A percentile compares a stretch with the other conserved stretches of the same genome.
Conservation (phyloP, 768 basidiomycete genomes). For the Suillus weaverae region DNA sequence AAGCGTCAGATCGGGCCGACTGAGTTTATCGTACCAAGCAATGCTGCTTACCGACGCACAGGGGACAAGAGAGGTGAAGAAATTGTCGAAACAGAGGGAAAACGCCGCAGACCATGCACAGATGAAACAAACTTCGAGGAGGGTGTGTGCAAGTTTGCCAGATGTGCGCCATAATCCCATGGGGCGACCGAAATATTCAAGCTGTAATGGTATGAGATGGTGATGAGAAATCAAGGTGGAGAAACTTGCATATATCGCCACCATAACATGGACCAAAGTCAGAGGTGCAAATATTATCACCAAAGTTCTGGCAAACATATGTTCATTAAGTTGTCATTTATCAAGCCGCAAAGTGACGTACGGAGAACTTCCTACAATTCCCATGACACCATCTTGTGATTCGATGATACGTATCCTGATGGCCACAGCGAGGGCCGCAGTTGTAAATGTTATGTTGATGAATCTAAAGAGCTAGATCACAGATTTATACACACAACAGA, state of each 20-base stretch:
- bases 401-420: slow-evolving; percentile 71
- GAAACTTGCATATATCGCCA: slow-evolving; percentile 75
- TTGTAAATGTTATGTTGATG: slow-evolving; percentile 81
- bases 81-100: slow-evolving; percentile 88
- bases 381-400: slow-evolving; percentile 48
- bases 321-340: not conserved
- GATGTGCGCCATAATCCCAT: slow-evolving; percentile 92
- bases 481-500: slow-evolving; percentile 12
- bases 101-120: slow-evolving; percentile 93
- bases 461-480: slow-evolving; percentile 72
- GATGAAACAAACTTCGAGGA: slow-evolving; percentile 86
- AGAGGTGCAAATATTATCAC: slow-evolving; percentile 85
- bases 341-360: slow-evolving; percentile 35
- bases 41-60: slow-evolving; percentile 62
- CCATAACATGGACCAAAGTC: slow-evolving; percentile 82
- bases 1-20: slow-evolving; percentile 36
- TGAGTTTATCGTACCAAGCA: slow-evolving; percentile 74
- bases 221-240: slow-evolving; percentile 9
- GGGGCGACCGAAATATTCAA: slow-evolving; percentile 92
- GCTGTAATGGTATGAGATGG: slow-evolving; percentile 42
- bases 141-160: slow-evolving; percentile 81
- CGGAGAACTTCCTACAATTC: slow-evolving; percentile 83
- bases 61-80: slow-evolving; percentile 82
- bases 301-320: slow-evolving; percentile 51
- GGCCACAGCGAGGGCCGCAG: slow-evolving; percentile 76